Base-by-base conservation (phyloP, 306 rosid genomes). In the Vicia sativa region DNA sequence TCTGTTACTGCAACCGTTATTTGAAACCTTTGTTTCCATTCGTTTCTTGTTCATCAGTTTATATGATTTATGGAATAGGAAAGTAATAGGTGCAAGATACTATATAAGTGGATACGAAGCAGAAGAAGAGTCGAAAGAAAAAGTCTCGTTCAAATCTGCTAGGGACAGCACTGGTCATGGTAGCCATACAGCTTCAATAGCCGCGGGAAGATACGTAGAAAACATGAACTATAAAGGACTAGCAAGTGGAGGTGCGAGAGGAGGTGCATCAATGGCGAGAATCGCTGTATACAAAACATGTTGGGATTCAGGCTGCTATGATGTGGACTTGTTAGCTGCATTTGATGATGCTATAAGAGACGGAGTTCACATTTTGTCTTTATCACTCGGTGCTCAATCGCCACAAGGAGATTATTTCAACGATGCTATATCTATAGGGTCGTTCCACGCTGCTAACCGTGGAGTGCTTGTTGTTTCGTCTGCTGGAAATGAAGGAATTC, bases 81-180 rank as follows among this genome's bases (percentile, higher is more conserved):
- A 90, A 80, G 73, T 90, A 77, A 87, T 90, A 70, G 96, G 96
- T 45, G 96, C 96, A 6, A 85, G 91, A 78, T 90, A 87, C 84
- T 90, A 87, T 31, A 65, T 74, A 77, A 78, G 81, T 55, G 96
- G 96, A 42, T 90, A 87, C 67, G 83, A 80, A 74, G 89, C 87
- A 43, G 93, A 90, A 52, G 93, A 85, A 81, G 90, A 71, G 23
- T 72, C 86, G 48, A 74, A 65, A 1, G 67, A 64, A 70, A 75
- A 69, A 66, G 68, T 76, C 21, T 72, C 86, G n/a, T 90, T 83
- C 78, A 90, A 57, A 49, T 90, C 96, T 13, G 84, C 96, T 18
- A 81, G 96, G 83, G 96, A 90, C 61, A 87, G 93, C 83, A 64
- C 84, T 0, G 96, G 96, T 11, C 96, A 90, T 73, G 96, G 96